phyloP scores from a whole-genome alignment of 179 eudicot species.

The Vitellaria paradoxa region DNA sequence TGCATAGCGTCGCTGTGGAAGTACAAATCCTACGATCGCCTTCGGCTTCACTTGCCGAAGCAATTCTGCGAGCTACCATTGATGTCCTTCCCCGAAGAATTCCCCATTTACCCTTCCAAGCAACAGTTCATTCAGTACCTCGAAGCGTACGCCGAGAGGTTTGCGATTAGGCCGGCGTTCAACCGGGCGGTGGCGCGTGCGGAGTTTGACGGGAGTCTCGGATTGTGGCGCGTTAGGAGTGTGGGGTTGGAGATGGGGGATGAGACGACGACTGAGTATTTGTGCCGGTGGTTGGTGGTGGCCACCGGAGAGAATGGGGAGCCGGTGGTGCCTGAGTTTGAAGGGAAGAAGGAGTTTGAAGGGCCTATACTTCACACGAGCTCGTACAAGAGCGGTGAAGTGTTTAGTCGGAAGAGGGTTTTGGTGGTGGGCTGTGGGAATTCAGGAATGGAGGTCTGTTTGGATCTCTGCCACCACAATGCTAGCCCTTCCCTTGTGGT shows the following conservation, averaged over 20 bases:
- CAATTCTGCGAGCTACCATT: conserved; percentile 74
- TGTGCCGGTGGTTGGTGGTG: conserved; percentile 72
- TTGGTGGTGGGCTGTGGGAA: conserved; percentile 96
- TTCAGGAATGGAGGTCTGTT: conserved; percentile 92
- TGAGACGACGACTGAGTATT: conserved; percentile 45
- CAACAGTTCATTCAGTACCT: conserved; percentile 61
- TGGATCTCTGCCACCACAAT: conserved; percentile 78
- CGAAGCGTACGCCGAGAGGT: conserved; percentile 50
- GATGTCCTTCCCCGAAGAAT: conserved; percentile 54
- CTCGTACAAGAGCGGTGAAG: conserved; percentile 57
- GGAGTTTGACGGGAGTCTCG: conserved; percentile 32
- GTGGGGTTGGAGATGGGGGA: conserved; percentile 17
- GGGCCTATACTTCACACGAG: conserved; percentile 66
- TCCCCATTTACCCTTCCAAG: conserved; percentile 71
- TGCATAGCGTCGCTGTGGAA: conserved; percentile 92
- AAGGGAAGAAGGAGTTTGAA: conserved; percentile 46
- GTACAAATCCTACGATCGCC: conserved; percentile 69
- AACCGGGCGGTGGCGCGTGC: conserved; percentile 49
- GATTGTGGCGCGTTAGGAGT: conserved; percentile 58
- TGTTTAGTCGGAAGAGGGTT: conserved; percentile 51
- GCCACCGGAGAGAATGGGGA: conserved; percentile 98
- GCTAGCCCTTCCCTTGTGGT: conserved; percentile 79
- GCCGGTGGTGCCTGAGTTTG: conserved; percentile 48
- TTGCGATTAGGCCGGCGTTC: conserved; percentile 53
- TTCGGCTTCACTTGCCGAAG: conserved; percentile 77